Evolutionary conservation across 192 early-diverging fungal species (phyloP), one percentile per base, ranked within the genome.

Genomic region (Umbelopsis ramanniana): DNA sequence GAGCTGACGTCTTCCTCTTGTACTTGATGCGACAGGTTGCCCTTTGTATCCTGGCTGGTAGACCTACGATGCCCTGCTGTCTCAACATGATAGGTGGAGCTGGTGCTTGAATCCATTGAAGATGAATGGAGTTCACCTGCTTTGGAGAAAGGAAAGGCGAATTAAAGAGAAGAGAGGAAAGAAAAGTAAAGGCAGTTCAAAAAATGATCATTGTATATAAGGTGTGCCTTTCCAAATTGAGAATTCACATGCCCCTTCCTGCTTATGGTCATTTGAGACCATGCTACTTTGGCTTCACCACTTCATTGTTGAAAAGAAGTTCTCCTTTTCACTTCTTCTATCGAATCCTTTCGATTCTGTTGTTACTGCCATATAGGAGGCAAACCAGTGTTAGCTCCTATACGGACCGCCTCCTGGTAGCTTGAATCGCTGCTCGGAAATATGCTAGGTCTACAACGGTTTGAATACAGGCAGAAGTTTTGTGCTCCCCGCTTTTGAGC

Each of bases 241-340:
- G 57, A 26, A 37, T 33, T 35, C 57, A 63, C 57, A 37, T 63
- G 57, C 33, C 29, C 29, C 57, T 4, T 63, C 11, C 57, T 35
- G 4, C 17, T 63, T 63, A 17, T 63, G 33, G 57, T 63, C 57
- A 63, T 38, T 63, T 63, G 29, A 29, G 7, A 63, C 57, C 26
- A 63, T 10, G 26, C 26, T 14, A 6, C 48, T 5, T 50, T 21
- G 14, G 19, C 1, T 50, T 29, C 3, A 29, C 29, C 29, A 29
- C 29, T 29, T 29, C 3, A 29, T 29, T 1, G 3, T 29, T 29
- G 1, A 3, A 29, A 29, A 29, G 29, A 29, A 29, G 29, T 1
- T 29, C 29, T 29, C 29, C 29, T 29, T 29, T 29, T 29, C 29
- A 29, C 3, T 29, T 29, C n/a, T 40, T 40, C 40, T 43, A 11